Base-by-base conservation (phyloP, 805 yeast species). In the Candida methanosorbosa region DNA sequence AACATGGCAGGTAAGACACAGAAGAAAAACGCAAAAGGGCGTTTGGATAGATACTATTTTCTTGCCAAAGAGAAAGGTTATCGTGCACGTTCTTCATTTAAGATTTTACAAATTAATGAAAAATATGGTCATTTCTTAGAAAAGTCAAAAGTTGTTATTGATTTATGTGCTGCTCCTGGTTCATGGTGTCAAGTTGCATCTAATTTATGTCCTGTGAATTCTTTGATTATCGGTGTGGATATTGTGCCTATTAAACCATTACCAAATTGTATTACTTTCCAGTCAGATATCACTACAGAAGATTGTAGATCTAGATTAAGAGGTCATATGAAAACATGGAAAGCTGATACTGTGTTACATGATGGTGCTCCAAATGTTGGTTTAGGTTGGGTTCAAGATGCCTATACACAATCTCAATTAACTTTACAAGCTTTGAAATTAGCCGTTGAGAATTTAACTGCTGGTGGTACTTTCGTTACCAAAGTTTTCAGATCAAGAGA, bases 341-440 rank as follows among this genome's bases (percentile, higher is more conserved):
- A 92, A 51, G 99, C 97, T 1, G 97, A 92, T 55, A 85, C 95
- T 0, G 97, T 92, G 15, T 65, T 92, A 54, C 98, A 92, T 62
- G 99, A 92, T 71, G 99, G 99, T 79, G 99, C 99, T 20, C 99
- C 99, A 21, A 92, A 92, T 54, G 97, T 92, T 49, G 99, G 99
- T 80, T 71, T 92, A 53, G 95, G 95, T n/a, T 92, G 99, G 99
- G 92, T 84, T 16, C 99, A 92, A 61, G 99, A 92, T 75, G 98
- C 99, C 1, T 92, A 85, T 63, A 86, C 97, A 2, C 99, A 92
- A 64, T 86, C 96, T 19, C 97, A 90, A 54, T 75, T 92, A 48
- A 94, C 95, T 21, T 66, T 92, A 46, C 95, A 88, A 64, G 95
- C 97, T 22, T 68, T 92, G 51, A 86, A 81, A 57, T 68, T 92